Percentiles rank a stretch among this genome's conserved stretches.
These are phyloP conservation scores for Trichosporon faecale DNA, from an alignment of 1,284 basidiomycete species.

Conservation along the genomic window DNA sequence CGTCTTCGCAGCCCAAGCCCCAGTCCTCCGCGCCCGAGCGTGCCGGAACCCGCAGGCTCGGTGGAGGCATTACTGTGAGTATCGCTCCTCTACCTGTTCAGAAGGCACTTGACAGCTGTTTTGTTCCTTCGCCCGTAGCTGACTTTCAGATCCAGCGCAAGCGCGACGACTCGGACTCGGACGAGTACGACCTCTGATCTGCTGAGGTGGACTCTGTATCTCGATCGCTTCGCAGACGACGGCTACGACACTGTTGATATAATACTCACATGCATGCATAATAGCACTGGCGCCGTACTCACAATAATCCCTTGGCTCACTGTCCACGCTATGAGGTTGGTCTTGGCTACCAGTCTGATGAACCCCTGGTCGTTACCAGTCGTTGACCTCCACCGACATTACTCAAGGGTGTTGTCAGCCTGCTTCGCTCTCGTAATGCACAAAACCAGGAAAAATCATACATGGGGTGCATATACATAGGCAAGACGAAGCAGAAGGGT, in stretches of 20 bases:
- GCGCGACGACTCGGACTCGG: slow-evolving; percentile 51
- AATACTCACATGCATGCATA: slow-evolving; percentile 6
- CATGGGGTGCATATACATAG: background rate
- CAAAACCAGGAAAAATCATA: background rate
- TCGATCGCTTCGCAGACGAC: background rate
- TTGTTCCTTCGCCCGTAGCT: background rate
- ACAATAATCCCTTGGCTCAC: too few species aligned
- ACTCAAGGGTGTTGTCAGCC: too few species aligned
- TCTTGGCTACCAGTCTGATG: too few species aligned
- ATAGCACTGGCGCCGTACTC: background rate
- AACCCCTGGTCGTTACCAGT: too few species aligned
- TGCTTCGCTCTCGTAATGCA: too few species aligned
- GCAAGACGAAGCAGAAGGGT: background rate
- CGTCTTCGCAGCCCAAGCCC: slow-evolving; percentile 34
- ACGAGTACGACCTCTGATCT: slow-evolving; percentile 51
- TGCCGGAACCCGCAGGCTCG: slow-evolving; percentile 44
- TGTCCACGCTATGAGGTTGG: too few species aligned
- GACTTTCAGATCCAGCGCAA: slow-evolving; percentile 49
- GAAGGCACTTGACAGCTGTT: background rate
- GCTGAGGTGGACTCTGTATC: background rate
- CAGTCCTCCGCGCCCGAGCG: slow-evolving; percentile 30
- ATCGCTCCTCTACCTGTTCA: background rate
- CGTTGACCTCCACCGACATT: too few species aligned
- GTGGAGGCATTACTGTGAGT: slow-evolving; percentile 50
- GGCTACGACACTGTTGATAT: slow-evolving; percentile 4